These are phyloP conservation scores for Chaetomium globosum DNA, from an alignment of 2,329 filamentous ascomycete genomes.

Conservation along the genomic window DNA sequence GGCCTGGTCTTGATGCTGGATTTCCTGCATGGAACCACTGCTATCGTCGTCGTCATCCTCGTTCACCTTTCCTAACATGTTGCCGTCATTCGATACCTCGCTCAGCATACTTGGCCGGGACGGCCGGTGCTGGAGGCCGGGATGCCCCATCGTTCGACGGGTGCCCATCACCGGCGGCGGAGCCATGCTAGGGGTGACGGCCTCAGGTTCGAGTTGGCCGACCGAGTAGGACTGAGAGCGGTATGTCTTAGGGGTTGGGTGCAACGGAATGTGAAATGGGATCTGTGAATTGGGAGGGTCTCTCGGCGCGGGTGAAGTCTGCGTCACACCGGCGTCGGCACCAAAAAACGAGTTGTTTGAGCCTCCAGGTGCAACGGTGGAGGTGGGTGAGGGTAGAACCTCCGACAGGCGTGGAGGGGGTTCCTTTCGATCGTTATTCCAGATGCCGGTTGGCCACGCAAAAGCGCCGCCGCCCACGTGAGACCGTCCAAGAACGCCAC, in stretches of 20 bases:
- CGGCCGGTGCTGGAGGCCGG: slow-evolving; percentile 76
- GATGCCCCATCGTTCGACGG: slow-evolving; percentile 59
- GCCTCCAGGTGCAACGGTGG: slow-evolving; percentile 54
- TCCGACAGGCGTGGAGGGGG: slow-evolving; percentile 73
- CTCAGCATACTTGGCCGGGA: slow-evolving; percentile 77
- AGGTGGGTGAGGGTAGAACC: slow-evolving; percentile 74
- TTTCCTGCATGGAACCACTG: slow-evolving; percentile 58
- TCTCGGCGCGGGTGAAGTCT: slow-evolving; percentile 55
- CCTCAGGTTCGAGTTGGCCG: slow-evolving; percentile 79
- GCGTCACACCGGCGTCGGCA: slow-evolving; percentile 49
- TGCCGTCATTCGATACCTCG: slow-evolving; percentile 66
- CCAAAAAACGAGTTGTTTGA: slow-evolving; percentile 53
- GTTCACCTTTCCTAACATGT: slow-evolving; percentile 67
- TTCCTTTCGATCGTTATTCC: slow-evolving; percentile 79
- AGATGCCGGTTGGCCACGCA: slow-evolving; percentile 78
- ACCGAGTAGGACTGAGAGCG: slow-evolving; percentile 97
- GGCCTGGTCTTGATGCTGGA: slow-evolving; percentile 58
- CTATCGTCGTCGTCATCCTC: slow-evolving; percentile 64
- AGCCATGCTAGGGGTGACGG: slow-evolving; percentile 47
- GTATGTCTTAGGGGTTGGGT: slow-evolving; percentile 89
- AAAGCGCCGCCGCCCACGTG: slow-evolving; percentile 57
- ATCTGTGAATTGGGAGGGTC: slow-evolving; percentile 67
- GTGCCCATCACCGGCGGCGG: slow-evolving; percentile 54
- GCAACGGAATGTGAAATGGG: slow-evolving; percentile 83
- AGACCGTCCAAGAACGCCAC: slow-evolving; percentile 52